Evolutionary conservation across 1,139 yeast genomes (phyloP), one percentile per base, ranked within the genome.

Genomic region (Taiozyma sp.): DNA sequence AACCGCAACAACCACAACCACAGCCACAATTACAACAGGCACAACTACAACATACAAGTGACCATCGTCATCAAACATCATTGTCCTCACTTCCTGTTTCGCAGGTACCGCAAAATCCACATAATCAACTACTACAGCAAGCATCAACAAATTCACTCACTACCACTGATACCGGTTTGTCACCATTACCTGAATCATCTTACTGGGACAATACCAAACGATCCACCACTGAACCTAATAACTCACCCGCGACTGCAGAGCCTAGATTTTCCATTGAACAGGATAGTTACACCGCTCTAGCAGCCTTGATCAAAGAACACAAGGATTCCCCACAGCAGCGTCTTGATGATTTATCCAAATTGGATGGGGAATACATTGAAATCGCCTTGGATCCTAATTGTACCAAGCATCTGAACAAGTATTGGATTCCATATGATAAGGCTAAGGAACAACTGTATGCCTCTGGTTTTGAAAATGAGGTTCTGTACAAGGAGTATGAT

Each of bases 311-410:
- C 37, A 54, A 49, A 40, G 52, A 53, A 2, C 60, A 58, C 43
- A 49, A 52, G 44, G 61, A 58, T 28, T 53, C 51, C 6, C 55
- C 55, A 22, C 32, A 51, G n/a, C 24, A 28, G 6, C 54, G 55
- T 43, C 13, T 56, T 32, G 59, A 58, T 42, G 49, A 47, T 19
- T 45, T 57, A 2, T 50, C 58, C 13, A 47, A 50, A 32, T 45
- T 53, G 11, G 61, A 57, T 45, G 48, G 48, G 2, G 60, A 59
- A 43, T 56, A 55, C 37, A 55, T 56, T 4, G 61, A 58, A 43
- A 58, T 61, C 30, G 52, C 52, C 1, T 35, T 61, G 3, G 59
- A 57, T 42, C 62, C 62, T 19, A 52, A 53, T 8, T 61, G 64
- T 39, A 46, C 55, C 26, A 55, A 45, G 43, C 45, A 46, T 24